Percentiles rank a stretch among this genome's conserved stretches.
Evolutionary conservation across 768 basidiomycete species (phyloP).

Genomic region (Bullera alba): DNA sequence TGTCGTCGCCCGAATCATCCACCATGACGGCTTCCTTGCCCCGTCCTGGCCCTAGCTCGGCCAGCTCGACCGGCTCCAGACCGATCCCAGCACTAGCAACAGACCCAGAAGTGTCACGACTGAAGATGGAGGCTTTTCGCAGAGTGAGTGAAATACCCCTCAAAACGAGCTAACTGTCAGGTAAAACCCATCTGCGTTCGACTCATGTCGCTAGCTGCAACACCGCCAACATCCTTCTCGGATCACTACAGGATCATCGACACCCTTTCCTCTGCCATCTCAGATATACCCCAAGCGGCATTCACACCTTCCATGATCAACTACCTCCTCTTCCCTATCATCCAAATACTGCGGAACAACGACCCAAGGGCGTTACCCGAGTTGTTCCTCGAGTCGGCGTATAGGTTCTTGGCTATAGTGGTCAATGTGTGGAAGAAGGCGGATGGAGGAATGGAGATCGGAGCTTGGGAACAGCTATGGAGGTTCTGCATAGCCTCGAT

Average conservation of each 20-base stretch:
- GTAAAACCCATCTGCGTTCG: slow-evolving; percentile 74
- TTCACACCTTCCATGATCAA: slow-evolving; percentile 62
- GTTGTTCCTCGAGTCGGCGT: slow-evolving; percentile 67
- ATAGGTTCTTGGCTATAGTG: slow-evolving; percentile 57
- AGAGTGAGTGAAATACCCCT: slow-evolving; percentile 15
- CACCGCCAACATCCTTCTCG: slow-evolving; percentile 55
- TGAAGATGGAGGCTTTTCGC: slow-evolving; percentile 33
- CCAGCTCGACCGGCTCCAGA: no score
- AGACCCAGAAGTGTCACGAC: no score
- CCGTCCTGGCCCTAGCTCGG: no score
- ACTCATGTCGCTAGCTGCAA: slow-evolving; percentile 61
- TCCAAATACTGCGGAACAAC: slow-evolving; percentile 74
- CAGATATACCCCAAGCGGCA: slow-evolving; percentile 47
- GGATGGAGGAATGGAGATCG: slow-evolving; percentile 50
- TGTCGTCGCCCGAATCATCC: no score
- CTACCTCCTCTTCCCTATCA: slow-evolving; percentile 82
- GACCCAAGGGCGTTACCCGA: slow-evolving; percentile 63
- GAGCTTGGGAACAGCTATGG: slow-evolving; percentile 78
- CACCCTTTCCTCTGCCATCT: slow-evolving; percentile 53
- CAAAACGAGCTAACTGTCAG: slow-evolving; percentile 24
- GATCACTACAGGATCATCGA: slow-evolving; percentile 54
- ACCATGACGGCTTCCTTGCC: no score
- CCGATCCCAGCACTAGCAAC: no score
- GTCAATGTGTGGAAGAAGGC: slow-evolving; percentile 65
- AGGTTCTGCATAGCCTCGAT: slow-evolving; percentile 52